A percentile compares a stretch with the other conserved stretches of the same genome.
Evolutionary conservation across 73 alveolate species (phyloP).

Genomic region (Blepharisma japonicum): DNA sequence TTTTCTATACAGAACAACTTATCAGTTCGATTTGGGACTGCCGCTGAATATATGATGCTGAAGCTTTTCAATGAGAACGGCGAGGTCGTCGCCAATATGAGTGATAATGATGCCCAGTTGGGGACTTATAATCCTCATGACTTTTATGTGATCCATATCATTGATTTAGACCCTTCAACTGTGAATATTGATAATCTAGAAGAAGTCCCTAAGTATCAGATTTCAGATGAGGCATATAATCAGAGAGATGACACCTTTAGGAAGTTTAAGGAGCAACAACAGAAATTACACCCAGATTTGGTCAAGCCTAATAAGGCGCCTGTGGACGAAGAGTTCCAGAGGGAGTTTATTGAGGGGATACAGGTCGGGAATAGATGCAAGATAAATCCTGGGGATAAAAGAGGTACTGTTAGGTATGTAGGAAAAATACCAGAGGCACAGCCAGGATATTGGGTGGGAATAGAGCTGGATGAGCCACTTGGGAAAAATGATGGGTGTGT

Average conservation of each 20-base stretch:
- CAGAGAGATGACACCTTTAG: slow-evolving; percentile 75
- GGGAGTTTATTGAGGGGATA: slow-evolving; percentile 68
- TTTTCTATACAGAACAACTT: slow-evolving; percentile 32
- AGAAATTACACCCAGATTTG: slow-evolving; percentile 73
- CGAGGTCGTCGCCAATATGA: slow-evolving; percentile 57
- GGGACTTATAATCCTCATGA: slow-evolving; percentile 74
- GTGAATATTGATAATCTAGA: slow-evolving; percentile 78
- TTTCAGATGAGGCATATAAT: slow-evolving; percentile 82
- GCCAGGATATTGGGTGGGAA: slow-evolving; percentile 95
- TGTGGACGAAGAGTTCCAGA: slow-evolving; percentile 71
- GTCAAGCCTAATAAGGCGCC: slow-evolving; percentile 68
- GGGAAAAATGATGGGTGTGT: slow-evolving; percentile 95
- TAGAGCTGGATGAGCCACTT: slow-evolving; percentile 87
- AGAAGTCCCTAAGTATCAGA: slow-evolving; percentile 81
- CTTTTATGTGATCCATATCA: slow-evolving; percentile 78
- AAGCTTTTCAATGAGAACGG: slow-evolving; percentile 67
- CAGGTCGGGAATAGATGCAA: slow-evolving; percentile 76
- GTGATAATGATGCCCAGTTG: slow-evolving; percentile 68
- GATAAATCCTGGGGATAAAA: slow-evolving; percentile 76
- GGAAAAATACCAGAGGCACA: slow-evolving; percentile 86
- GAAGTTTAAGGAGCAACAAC: slow-evolving; percentile 73
- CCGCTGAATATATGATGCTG: slow-evolving; percentile 75
- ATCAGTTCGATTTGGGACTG: slow-evolving; percentile 77
- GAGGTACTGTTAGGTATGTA: slow-evolving; percentile 95
- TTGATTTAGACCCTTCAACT: slow-evolving; percentile 75